phyloP scores from a whole-genome alignment of 306 rosid genomes.

The Benincasa hispida region DNA sequence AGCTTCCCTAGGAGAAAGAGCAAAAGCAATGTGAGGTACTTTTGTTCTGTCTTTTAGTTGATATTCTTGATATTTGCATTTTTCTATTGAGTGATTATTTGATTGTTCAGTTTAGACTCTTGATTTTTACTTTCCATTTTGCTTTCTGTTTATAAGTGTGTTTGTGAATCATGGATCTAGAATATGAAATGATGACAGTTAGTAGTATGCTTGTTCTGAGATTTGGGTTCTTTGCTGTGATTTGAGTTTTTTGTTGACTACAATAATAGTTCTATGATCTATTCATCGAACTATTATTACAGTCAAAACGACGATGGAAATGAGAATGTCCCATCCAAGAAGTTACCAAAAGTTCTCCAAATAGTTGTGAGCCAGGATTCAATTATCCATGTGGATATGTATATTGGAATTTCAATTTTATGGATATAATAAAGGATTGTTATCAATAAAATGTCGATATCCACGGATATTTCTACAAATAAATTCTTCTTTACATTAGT shows the following conservation, averaged over 20 bases:
- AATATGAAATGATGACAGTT: neutral
- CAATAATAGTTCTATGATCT: neutral
- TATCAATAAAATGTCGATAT: too few species aligned
- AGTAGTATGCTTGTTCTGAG: neutral
- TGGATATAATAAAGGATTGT: too few species aligned
- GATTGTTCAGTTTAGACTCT: neutral
- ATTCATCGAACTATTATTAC: too few species aligned
- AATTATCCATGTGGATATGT: too few species aligned
- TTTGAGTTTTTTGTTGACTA: neutral
- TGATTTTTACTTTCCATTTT: neutral
- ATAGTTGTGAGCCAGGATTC: too few species aligned
- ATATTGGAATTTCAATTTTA: too few species aligned
- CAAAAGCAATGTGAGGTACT: constrained; percentile 18
- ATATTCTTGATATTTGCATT: too few species aligned
- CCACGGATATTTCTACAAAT: too few species aligned
- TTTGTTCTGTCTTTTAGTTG: too few species aligned
- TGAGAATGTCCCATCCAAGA: neutral
- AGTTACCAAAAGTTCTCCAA: neutral
- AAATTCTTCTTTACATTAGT: too few species aligned
- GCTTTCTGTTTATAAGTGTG: neutral
- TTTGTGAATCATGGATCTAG: neutral
- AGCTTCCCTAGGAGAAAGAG: neutral
- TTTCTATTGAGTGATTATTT: neutral
- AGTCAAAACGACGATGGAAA: neutral
- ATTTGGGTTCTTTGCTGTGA: neutral